Conservation (phyloP, 2,329 filamentous ascomycete species). For the Davidsoniella virescens region DNA sequence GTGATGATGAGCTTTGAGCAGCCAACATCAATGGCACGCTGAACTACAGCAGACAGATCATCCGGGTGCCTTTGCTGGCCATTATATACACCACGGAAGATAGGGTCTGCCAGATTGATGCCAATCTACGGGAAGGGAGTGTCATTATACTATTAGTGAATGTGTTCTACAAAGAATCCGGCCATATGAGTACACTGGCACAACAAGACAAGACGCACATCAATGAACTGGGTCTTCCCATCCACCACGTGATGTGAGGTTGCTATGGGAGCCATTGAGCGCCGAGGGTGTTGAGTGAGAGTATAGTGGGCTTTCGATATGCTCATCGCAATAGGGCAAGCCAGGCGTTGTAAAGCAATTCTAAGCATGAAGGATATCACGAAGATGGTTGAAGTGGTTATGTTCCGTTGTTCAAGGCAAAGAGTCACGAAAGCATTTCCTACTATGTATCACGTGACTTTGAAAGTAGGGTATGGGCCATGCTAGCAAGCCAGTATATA, state of each 20-base stretch:
- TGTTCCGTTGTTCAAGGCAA: no score
- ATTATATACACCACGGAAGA: conserved; percentile 73
- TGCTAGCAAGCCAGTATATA: no score
- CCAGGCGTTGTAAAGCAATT: no score
- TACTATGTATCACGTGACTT: no score
- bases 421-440: no score
- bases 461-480: no score
- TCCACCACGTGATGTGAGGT: conserved; percentile 1
- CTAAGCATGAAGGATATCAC: no score
- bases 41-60: conserved; percentile 62
- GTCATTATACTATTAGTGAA: not conserved
- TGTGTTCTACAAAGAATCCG: not conserved
- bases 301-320: no score
- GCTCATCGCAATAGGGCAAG: no score
- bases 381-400: no score
- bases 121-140: conserved; percentile 43
- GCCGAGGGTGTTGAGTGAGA: no score
- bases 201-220: conserved; percentile 31
- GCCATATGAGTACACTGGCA: not conserved
- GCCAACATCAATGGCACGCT: conserved; percentile 59
- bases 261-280: not conserved
- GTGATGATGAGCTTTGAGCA: conserved; percentile 87
- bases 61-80: conserved; percentile 59
- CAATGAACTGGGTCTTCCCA: conserved; percentile 37
- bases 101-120: conserved; percentile 88